phyloP scores from a whole-genome alignment of 345 rosid species.

The Physaria fendleri region DNA sequence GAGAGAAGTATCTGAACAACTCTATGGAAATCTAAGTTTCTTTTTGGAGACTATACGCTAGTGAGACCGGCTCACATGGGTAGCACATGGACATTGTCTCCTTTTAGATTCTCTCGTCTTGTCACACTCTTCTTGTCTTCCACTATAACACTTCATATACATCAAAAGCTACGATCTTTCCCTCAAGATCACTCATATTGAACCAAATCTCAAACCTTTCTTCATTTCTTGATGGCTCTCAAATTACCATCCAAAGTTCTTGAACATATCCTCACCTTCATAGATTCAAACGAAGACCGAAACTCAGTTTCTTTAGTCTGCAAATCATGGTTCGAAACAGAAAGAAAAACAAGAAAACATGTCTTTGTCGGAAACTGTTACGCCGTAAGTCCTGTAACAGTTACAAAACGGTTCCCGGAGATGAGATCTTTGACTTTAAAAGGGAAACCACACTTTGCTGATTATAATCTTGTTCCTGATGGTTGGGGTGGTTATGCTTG shows the following conservation, averaged over 20 bases:
- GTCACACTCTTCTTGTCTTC: slow-evolving; percentile 25
- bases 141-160: slow-evolving; percentile 17
- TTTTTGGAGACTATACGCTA: too few species aligned
- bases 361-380: slow-evolving; percentile 89
- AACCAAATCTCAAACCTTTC: slow-evolving; percentile 8
- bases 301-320: slow-evolving; percentile 82
- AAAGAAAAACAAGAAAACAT: slow-evolving; percentile 54
- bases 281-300: slow-evolving; percentile 57
- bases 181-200: slow-evolving; percentile 4
- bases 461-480: slow-evolving; percentile 83
- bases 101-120: slow-evolving; percentile 15
- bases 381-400: slow-evolving; percentile 58
- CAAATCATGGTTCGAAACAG: slow-evolving; percentile 86
- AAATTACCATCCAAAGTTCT: slow-evolving; percentile 82
- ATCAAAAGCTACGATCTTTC: slow-evolving; percentile 16
- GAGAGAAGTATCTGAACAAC: too few species aligned
- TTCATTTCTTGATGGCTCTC: slow-evolving; percentile 27
- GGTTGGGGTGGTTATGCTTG: slow-evolving; percentile 87
- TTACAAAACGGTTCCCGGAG: slow-evolving; percentile 64
- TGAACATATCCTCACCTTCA: slow-evolving; percentile 70
- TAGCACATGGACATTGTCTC: slow-evolving; percentile 34
- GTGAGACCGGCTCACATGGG: slow-evolving; percentile 29
- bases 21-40: too few species aligned
- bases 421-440: slow-evolving; percentile 74
- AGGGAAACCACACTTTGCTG: slow-evolving; percentile 97